Conservation (phyloP, 306 rosid genomes). For the Ormosia emarginata region DNA sequence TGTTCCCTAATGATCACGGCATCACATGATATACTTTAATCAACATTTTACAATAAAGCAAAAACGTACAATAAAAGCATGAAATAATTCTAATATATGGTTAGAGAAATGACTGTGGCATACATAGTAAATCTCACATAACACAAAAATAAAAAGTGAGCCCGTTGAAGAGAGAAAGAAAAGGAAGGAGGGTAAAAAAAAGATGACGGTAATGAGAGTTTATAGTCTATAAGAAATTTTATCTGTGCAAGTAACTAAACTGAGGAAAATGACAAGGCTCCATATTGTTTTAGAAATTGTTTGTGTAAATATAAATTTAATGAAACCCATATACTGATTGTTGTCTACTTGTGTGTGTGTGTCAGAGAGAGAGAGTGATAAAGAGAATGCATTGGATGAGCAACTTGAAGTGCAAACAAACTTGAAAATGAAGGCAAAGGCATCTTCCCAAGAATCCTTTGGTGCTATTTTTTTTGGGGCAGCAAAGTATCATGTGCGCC, state of each 20-base stretch:
- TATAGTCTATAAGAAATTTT: too few relatives aligned
- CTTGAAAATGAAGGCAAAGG: slow-evolving; percentile 51
- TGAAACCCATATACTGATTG: background rate
- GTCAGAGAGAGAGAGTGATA: slow-evolving; percentile 4
- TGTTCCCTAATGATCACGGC: slow-evolving; percentile 9
- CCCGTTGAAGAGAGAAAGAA: too few relatives aligned
- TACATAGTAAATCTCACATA: background rate
- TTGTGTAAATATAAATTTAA: background rate
- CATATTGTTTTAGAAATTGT: too few relatives aligned
- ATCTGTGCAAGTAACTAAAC: too few relatives aligned
- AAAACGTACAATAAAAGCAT: background rate
- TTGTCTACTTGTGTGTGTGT: background rate
- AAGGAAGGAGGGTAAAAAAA: too few relatives aligned
- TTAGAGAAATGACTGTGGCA: background rate
- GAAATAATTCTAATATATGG: background rate
- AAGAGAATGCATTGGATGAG: slow-evolving; percentile 21
- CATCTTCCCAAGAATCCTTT: slow-evolving; percentile 33
- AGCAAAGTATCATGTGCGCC: slow-evolving; percentile 49
- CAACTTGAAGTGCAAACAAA: slow-evolving; percentile 33
- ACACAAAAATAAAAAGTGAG: background rate
- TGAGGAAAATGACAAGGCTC: background rate
- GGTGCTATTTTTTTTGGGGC: slow-evolving; percentile 31
- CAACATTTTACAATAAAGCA: background rate
- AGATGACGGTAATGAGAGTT: too few relatives aligned
- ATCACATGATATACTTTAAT: background rate